A percentile compares a stretch with the other conserved stretches of the same genome.
These are phyloP conservation scores for Ceratocystis eucalypticola DNA, from an alignment of 2,329 filamentous ascomycete genomes.

Conservation along the genomic window DNA sequence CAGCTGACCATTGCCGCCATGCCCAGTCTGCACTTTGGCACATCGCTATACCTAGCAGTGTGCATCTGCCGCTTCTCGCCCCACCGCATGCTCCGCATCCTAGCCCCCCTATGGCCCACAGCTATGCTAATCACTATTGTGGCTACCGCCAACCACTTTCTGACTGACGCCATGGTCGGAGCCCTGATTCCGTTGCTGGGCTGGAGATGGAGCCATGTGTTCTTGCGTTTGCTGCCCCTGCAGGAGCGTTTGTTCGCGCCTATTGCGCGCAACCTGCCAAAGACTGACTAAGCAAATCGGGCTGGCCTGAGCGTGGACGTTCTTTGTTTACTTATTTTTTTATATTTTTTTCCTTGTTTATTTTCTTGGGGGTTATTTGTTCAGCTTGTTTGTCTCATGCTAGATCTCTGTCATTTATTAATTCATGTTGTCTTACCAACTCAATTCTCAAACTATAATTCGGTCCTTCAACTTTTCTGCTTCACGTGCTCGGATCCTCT, in stretches of 20 bases:
- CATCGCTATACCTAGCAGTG: conserved; percentile 27
- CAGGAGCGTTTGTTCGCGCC: conserved; percentile 24
- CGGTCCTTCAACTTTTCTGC: neutral
- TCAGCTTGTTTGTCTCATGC: neutral
- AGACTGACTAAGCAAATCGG: conserved; percentile 10
- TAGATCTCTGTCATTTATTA: conserved; percentile 1
- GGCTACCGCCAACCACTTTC: conserved; percentile 31
- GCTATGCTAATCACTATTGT: conserved; percentile 32
- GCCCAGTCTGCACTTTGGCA: conserved; percentile 37
- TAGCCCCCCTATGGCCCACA: conserved; percentile 32
- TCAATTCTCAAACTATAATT: neutral
- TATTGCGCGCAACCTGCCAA: conserved; percentile 15
- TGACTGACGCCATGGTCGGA: conserved; percentile 28
- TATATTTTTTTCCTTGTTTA: neutral
- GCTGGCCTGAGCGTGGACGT: neutral
- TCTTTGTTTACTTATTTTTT: neutral
- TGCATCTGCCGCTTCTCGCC: conserved; percentile 30
- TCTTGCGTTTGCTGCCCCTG: conserved; percentile 24
- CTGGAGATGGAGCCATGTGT: conserved; percentile 25
- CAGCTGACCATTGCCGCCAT: conserved; percentile 37
- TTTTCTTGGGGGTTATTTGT: neutral
- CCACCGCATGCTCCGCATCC: conserved; percentile 26
- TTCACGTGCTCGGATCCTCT: conserved; percentile 1
- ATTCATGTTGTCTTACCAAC: neutral
- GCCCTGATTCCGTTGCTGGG: conserved; percentile 27